A percentile compares a stretch with the other conserved stretches of the same genome.
Evolutionary conservation across 768 basidiomycete species (phyloP).

Genomic region (Boletales sp.): DNA sequence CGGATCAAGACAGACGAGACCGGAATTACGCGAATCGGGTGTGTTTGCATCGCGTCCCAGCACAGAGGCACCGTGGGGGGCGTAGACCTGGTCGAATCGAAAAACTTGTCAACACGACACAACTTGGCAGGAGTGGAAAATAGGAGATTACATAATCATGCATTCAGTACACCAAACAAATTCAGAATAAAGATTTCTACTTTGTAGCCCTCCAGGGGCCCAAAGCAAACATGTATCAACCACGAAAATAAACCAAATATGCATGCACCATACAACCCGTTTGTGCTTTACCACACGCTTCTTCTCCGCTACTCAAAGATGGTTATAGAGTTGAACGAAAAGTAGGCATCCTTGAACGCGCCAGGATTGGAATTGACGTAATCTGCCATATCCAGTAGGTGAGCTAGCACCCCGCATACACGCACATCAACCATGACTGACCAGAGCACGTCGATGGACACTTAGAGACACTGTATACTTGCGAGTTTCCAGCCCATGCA

Average conservation of each 20-base stretch:
- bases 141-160: no score
- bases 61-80: no score
- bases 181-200: no score
- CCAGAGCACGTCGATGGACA: slow-evolving; percentile 29
- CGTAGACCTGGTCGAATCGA: no score
- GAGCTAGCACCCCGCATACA: not conserved
- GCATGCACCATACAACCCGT: not conserved
- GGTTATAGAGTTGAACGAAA: slow-evolving; percentile 35
- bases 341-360: slow-evolving; percentile 40
- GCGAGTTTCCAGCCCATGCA: slow-evolving; percentile 24
- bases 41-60: no score
- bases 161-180: no score
- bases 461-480: slow-evolving; percentile 15
- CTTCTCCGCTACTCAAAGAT: slow-evolving; percentile 29
- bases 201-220: no score
- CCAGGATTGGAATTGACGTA: slow-evolving; percentile 36
- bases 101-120: no score
- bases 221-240: no score
- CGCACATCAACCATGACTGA: slow-evolving; percentile 7
- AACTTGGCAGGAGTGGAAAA: no score
- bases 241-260: not conserved
- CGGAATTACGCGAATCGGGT: no score
- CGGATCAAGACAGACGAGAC: no score
- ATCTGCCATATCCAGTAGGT: slow-evolving; percentile 15
- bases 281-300: not conserved